phyloP scores from a whole-genome alignment of 2,329 filamentous ascomycete species.

The Pseudogymnoascus sp. region DNA sequence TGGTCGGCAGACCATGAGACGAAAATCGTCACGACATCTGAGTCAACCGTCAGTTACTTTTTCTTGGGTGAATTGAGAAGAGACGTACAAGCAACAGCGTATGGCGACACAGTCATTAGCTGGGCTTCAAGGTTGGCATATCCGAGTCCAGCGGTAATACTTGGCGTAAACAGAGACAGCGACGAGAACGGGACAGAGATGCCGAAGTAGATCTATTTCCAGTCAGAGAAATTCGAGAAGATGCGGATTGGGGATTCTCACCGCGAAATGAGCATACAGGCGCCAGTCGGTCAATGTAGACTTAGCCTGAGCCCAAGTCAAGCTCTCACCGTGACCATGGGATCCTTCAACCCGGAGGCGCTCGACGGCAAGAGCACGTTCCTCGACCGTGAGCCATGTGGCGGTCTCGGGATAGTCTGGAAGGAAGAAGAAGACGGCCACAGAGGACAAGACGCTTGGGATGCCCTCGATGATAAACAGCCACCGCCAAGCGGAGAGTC shows the following conservation, averaged over 20 bases:
- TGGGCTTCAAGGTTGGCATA: conserved; percentile 53
- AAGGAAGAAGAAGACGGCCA: conserved; percentile 39
- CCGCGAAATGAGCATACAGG: background rate
- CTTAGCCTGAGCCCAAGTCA: conserved; percentile 11
- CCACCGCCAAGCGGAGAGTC: conserved; percentile 26
- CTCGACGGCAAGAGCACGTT: conserved; percentile 36
- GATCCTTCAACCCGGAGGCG: conserved; percentile 37
- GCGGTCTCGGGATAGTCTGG: conserved; percentile 44
- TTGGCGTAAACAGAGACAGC: conserved; percentile 39
- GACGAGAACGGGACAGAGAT: conserved; percentile 1
- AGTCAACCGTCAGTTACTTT: background rate
- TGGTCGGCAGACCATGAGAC: conserved; percentile 56
- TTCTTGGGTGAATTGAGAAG: background rate
- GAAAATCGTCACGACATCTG: conserved; percentile 38
- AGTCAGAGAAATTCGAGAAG: background rate
- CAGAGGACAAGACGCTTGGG: conserved; percentile 28
- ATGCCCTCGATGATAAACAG: conserved; percentile 26
- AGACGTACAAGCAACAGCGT: conserved; percentile 47
- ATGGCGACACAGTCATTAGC: conserved; percentile 60
- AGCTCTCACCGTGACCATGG: conserved; percentile 38
- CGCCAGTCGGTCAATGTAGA: background rate
- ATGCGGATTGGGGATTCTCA: background rate
- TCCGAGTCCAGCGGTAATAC: conserved; percentile 52
- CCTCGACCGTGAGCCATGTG: conserved; percentile 37
- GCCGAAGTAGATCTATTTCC: background rate